Evolutionary conservation across 2,329 filamentous ascomycete species (phyloP).

Genomic region (Penicillium crustosum): DNA sequence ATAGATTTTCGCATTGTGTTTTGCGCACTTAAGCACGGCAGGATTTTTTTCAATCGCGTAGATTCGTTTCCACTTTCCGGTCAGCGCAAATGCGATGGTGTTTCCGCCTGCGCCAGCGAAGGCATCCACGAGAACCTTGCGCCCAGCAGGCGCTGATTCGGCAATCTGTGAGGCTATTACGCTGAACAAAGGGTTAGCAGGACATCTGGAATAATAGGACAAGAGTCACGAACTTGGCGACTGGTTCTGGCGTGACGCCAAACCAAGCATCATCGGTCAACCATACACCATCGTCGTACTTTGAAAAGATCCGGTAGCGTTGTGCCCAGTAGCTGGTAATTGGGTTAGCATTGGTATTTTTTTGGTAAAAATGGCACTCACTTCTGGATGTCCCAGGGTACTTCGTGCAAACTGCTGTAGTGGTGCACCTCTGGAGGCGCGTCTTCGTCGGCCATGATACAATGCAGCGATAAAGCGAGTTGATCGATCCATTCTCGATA

Average conservation of each 20-base stretch:
- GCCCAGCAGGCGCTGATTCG: slow-evolving; percentile 53
- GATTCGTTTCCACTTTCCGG: slow-evolving; percentile 74
- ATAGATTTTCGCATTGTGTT: slow-evolving; percentile 86
- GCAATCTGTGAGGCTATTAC: slow-evolving; percentile 74
- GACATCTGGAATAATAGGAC: not conserved
- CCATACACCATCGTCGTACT: slow-evolving; percentile 82
- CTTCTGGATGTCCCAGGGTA: slow-evolving; percentile 85
- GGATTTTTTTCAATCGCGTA: slow-evolving; percentile 87
- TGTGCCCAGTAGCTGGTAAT: slow-evolving; percentile 79
- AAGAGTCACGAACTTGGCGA: slow-evolving; percentile 66
- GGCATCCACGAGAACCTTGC: slow-evolving; percentile 74
- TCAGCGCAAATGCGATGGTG: slow-evolving; percentile 86
- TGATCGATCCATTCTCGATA: slow-evolving; percentile 27
- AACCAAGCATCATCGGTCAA: slow-evolving; percentile 97
- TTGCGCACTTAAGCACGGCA: slow-evolving; percentile 79
- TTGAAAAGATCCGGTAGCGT: slow-evolving; percentile 80
- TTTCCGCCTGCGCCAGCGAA: slow-evolving; percentile 94
- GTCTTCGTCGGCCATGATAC: slow-evolving; percentile 33
- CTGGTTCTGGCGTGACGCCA: slow-evolving; percentile 88
- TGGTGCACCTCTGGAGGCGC: slow-evolving; percentile 58
- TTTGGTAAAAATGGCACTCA: slow-evolving; percentile 42
- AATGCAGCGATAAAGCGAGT: slow-evolving; percentile 9
- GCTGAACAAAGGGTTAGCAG: slow-evolving; percentile 42
- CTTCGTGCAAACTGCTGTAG: slow-evolving; percentile 67
- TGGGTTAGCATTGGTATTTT: slow-evolving; percentile 10